Evolutionary conservation across 371 early-diverging fungal species (phyloP), one percentile per base, ranked within the genome.

Genomic region (Mucor circinelloides): DNA sequence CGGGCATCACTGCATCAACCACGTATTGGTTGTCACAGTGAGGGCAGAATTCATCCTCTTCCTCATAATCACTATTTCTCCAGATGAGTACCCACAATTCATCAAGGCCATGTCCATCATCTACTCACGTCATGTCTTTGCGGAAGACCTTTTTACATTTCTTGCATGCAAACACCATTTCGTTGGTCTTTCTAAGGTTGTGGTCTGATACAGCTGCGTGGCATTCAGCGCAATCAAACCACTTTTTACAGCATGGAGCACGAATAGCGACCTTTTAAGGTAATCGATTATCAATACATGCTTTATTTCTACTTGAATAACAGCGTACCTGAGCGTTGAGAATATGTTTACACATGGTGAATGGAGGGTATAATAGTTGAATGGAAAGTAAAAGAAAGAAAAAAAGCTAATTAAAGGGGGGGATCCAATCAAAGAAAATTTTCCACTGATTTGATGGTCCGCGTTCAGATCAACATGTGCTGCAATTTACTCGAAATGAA

Each of bases 181-280:
- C 99, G 59, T 81, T 79, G 6, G 94, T 87, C 73, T 93, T 95
- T 66, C 86, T 77, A 23, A 98, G 79, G 27, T 80, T 80, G 81
- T 97, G 97, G 78, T 93, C 91, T 6, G 90, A 71, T 0, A 71
- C 77, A 61, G 94, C 97, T n/a, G 85, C 89, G 73, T 97, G 97
- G 79, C 99, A 98, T 73, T 97, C 93, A 5, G 97, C 85, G 71
- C 99, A 98, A 81, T 98, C 99, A 73, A 94, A 98, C 97, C 99
- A 98, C 63, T 85, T 87, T 76, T 92, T 91, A 82, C 97, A 97
- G 85, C 99, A 98, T 27, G 91, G 91, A 6, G 97, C 94, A 58
- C 97, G 88, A 59, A 97, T 91, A 48, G 96, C 87, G 17, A 95
- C 97, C 94, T 94, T 36, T 54, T 27, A 5, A 55, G 15, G 10